Base-by-base conservation (phyloP, 148 eudicot species). In the Rhododendron mucronatum region DNA sequence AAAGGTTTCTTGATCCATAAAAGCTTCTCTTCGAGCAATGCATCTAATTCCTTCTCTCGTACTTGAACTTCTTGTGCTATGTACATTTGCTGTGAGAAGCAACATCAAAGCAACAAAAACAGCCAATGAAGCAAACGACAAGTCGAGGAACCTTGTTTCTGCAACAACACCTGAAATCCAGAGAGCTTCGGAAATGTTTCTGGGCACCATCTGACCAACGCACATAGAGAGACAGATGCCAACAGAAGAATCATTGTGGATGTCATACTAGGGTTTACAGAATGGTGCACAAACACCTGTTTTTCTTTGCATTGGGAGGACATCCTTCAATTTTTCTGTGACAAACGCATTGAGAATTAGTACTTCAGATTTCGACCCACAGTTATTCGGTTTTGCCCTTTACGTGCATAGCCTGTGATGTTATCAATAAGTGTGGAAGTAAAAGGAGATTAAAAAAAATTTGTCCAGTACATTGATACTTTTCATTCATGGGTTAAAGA, bases 241-340 rank as follows among this genome's bases (percentile, higher is more conserved):
- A 83, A 45, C 33, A 77, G 88, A 10, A 80, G 33, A 44, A 80
- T 83, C 55, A 78, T 37, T 78, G 59, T 76, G 30, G n/a, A 69
- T 65, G n/a, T 11, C 33, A 48, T 1, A 61, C 18, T 65, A 47
- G 33, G 76, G 48, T 39, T 84, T 51, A 91, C 85, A 91, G 76
- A 84, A 91, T 91, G 28, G 90, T 23, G 88, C 93, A 91, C 18
- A 84, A 85, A 82, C 91, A 89, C 53, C 88, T 89, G 82, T 89
- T 88, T 84, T 82, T 85, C 87, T 88, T 88, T 30, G n/a, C n/a
- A n/a, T n/a, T n/a, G 85, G 79, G 51, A 77, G 65, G 73, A 81
- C 86, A 45, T 88, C 89, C 90, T 88, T 88, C 86, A 85, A 44
- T 84, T 91, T 91, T 80, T 88, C 93, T 91, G 93, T 35, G 37